Base-by-base conservation (phyloP, 2,329 filamentous ascomycete genomes). In the Spiromastix sp. region DNA sequence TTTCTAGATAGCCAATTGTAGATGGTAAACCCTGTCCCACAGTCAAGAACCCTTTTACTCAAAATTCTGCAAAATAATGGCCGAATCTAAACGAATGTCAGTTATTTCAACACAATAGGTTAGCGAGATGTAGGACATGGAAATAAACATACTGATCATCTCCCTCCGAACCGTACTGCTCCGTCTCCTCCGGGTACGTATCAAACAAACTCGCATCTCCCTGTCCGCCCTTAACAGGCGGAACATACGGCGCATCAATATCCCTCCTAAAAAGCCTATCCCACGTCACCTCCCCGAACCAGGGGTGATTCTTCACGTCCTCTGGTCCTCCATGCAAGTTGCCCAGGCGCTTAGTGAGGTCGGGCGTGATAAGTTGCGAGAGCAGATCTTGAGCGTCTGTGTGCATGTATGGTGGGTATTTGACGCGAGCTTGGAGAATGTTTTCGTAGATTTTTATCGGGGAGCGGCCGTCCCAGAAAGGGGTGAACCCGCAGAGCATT, bases 271-370 rank as follows among this genome's bases (percentile, higher is more conserved):
- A 79, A 49, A 98, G 66, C 43, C 91, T 72, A 53, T 98, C 91
- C 91, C 91, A 98, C 2, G 91, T 96, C 34, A 98, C 91, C 63
- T 98, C 91, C 5, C 84, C 74, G 55, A 98, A 98, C 91, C 91
- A 98, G 2, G 83, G 73, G 54, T 98, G 91, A 48, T 79, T 83
- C 74, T 95, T 96, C 47, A 98, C 86, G 56, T 96, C 91, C 50
- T 82, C 77, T 26, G 85, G 78, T 20, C 91, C 91, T 10, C 82
- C 85, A 58, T 91, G 91, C 55, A 96, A 65, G 61, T 98, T 98
- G 34, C 91, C 91, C 51, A 98, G 65, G 41, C 91, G 77, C 68
- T 96, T 96, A 36, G 91, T 95, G 48, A 98, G 68, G 56, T 98
- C 91, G 22, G 83, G 76, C 17, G 91, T 98, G 61, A 98, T 96